Evolutionary conservation across 192 early-diverging fungal genomes (phyloP), one percentile per base, ranked within the genome.

Genomic region (Rhizoclosmatium globosum): DNA sequence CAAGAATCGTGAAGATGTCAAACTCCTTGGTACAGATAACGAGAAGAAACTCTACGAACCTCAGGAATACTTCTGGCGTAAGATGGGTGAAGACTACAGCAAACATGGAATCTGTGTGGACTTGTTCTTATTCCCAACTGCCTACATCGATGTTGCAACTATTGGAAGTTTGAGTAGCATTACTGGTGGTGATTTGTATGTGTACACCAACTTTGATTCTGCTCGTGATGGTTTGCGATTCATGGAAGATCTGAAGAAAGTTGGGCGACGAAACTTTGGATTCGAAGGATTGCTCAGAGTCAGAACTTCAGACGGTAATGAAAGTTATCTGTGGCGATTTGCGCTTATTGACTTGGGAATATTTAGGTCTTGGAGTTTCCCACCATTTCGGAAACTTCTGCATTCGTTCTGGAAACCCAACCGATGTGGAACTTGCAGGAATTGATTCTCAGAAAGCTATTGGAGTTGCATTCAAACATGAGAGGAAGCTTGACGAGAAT

Each of bases 361-460:
- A 47, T 47, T 43, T 50, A 91, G 89, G 93, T 4, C 85, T 98
- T 64, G 91, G 91, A 23, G 87, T 96, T 17, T 84, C 89, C 2
- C 94, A 99, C 61, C 93, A 99, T 74, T 93, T 94, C 75, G 98
- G 98, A 62, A 98, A 98, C 87, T 93, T 98, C 82, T 92, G 89
- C 77, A 96, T 96, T 93, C 92, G 91, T 70, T 67, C 64, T 3
- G 64, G 48, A 21, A 98, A 96, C 82, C 87, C 87, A 3, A 97
- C 95, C 3, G 98, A 99, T 78, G 83, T 99, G 42, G 96, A 98
- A 85, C 82, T 98, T 42, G 96, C 93, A 2, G 96, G 97, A 3
- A 87, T 98, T 43, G 94, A 94, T 71, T 90, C 92, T 65, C 91
- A 94, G 67, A 95, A 93, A 68, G 87, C 96, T 0, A 88, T 99